Evolutionary conservation across 768 basidiomycete species (phyloP).

Genomic region (Calocybe indica): DNA sequence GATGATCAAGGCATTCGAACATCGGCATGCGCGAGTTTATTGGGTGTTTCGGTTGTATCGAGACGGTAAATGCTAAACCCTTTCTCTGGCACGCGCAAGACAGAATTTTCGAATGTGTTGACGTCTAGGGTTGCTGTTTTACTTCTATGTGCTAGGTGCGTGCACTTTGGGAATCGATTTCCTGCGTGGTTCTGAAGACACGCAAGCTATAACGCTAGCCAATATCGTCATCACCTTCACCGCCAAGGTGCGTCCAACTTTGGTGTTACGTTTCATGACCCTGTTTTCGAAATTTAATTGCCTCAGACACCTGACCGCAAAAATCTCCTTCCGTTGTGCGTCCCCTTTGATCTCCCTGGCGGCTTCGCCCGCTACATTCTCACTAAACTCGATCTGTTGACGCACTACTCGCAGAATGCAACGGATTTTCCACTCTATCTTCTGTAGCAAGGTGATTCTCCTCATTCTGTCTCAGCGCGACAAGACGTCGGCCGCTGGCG

Average conservation of each 20-base stretch:
- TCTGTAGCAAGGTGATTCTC: neutral
- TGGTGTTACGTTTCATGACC: neutral
- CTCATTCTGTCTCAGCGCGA: neutral
- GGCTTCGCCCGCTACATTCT: neutral
- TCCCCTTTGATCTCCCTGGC: neutral
- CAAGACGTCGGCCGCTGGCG: neutral
- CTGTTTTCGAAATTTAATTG: neutral
- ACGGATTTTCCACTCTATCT: neutral
- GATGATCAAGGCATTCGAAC: slow-evolving; percentile 1
- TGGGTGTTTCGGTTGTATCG: slow-evolving; percentile 5
- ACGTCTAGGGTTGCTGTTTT: slow-evolving; percentile 1
- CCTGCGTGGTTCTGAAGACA: too few species aligned
- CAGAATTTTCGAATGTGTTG: neutral
- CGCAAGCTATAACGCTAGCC: neutral
- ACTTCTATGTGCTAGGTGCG: slow-evolving; percentile 5
- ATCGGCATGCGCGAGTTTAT: neutral
- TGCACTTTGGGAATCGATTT: neutral
- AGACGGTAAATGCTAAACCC: neutral
- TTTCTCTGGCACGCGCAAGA: neutral
- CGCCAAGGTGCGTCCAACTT: neutral
- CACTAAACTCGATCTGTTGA: neutral
- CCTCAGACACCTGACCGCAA: slow-evolving; percentile 25
- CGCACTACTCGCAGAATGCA: neutral
- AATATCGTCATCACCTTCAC: neutral
- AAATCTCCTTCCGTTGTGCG: slow-evolving; percentile 3